Percentiles rank a stretch among this genome's conserved stretches.
Evolutionary conservation across 2,329 filamentous ascomycete species (phyloP).

Genomic region (Paraphoma sp.): DNA sequence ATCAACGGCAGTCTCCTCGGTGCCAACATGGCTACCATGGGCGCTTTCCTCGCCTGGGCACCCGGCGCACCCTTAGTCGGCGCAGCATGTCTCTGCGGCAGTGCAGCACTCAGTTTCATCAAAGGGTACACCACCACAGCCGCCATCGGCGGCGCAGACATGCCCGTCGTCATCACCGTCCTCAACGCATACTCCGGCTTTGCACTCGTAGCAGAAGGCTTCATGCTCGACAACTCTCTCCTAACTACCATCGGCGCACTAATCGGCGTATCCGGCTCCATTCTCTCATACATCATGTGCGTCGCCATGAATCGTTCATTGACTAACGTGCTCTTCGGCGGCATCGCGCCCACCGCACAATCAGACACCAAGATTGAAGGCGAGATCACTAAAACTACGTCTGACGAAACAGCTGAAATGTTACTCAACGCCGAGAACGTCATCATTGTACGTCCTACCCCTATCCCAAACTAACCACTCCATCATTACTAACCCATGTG

Average conservation of each 20-base stretch:
- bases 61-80: conserved; percentile 81
- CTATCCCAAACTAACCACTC: too few relatives aligned
- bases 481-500: background rate
- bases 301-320: conserved; percentile 90
- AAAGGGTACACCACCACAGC: conserved; percentile 89
- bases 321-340: conserved; percentile 89
- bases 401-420: conserved; percentile 81
- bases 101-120: conserved; percentile 77
- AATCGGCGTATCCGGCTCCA: conserved; percentile 87
- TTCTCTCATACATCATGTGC: conserved; percentile 73
- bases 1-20: conserved; percentile 78
- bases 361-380: conserved; percentile 79
- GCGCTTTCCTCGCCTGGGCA: conserved; percentile 80
- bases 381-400: conserved; percentile 75
- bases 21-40: conserved; percentile 82
- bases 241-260: conserved; percentile 85
- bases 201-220: conserved; percentile 85
- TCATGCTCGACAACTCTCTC: conserved; percentile 89
- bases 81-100: conserved; percentile 77
- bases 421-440: conserved; percentile 80
- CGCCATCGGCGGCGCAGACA: conserved; percentile 90
- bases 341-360: conserved; percentile 69
- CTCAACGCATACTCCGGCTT: conserved; percentile 92
- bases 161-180: conserved; percentile 91
- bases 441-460: conserved; percentile 66